These are phyloP conservation scores for Dactylella cylindrospora DNA, from an alignment of 2,329 filamentous ascomycete genomes.

Conservation along the genomic window DNA sequence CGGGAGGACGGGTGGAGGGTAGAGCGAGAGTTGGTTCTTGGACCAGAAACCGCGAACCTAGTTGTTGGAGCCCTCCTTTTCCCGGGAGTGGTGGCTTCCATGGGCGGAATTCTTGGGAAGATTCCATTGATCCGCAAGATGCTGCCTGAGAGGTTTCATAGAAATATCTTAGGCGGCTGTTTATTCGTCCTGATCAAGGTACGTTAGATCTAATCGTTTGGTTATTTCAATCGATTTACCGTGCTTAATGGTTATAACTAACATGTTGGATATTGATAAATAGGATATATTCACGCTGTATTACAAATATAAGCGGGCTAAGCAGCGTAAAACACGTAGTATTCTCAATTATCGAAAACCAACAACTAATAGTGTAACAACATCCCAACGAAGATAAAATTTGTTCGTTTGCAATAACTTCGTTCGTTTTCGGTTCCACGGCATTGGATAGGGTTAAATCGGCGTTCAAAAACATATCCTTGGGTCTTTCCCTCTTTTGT, in stretches of 20 bases:
- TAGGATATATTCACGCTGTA: constrained; percentile 63
- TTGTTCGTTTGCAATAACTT: constrained; percentile 11
- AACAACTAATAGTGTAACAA: constrained; percentile 9
- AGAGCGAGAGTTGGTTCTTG: constrained; percentile 46
- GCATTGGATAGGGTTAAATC: constrained; percentile 37
- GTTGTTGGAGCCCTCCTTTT: constrained; percentile 73
- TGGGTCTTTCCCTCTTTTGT: constrained; percentile 17
- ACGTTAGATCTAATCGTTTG: constrained; percentile 15
- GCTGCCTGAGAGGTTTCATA: constrained; percentile 81
- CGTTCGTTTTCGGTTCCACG: constrained; percentile 46
- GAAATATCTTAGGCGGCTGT: constrained; percentile 84
- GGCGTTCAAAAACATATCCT: constrained; percentile 34
- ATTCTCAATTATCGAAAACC: constrained; percentile 56
- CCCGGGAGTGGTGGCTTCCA: constrained; percentile 74
- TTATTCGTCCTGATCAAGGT: constrained; percentile 80
- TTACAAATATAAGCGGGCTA: constrained; percentile 64
- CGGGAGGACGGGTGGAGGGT: constrained; percentile 15
- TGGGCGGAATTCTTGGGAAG: constrained; percentile 69
- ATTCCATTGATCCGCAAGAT: constrained; percentile 63
- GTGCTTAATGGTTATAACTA: constrained; percentile 7
- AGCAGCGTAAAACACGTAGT: constrained; percentile 59
- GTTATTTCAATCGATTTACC: not conserved
- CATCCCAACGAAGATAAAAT: constrained; percentile 18
- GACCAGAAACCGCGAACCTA: constrained; percentile 60
- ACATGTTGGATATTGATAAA: constrained; percentile 12